phyloP scores from a whole-genome alignment of 352 stramenopile genomes.

The Phytophthora vignae region DNA sequence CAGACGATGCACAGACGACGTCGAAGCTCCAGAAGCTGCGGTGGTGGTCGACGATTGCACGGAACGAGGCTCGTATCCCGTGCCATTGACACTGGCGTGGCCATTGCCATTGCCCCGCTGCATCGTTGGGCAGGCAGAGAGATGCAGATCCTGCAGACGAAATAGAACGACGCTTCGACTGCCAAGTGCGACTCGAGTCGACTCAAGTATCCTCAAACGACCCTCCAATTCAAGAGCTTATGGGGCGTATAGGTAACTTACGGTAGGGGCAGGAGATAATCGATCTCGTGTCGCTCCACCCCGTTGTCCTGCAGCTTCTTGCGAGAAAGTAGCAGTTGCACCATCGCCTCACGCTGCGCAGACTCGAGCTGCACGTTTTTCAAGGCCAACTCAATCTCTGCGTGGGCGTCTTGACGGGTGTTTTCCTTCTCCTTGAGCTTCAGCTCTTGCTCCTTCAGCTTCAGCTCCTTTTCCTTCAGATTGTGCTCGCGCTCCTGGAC shows the following conservation, averaged over 20 bases:
- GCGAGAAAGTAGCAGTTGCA: neutral
- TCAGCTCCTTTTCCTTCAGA: neutral
- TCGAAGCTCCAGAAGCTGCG: neutral
- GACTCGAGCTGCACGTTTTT: neutral
- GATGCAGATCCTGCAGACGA: slow-evolving; percentile 11
- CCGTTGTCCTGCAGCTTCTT: neutral
- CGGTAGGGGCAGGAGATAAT: neutral
- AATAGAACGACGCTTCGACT: slow-evolving; percentile 31
- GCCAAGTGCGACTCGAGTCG: neutral
- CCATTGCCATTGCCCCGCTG: slow-evolving; percentile 9
- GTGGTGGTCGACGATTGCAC: slow-evolving; percentile 1
- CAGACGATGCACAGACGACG: slow-evolving; percentile 28
- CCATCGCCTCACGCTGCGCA: neutral
- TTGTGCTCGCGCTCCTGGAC: neutral
- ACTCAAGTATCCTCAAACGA: neutral
- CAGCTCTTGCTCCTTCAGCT: neutral
- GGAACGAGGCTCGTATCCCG: slow-evolving; percentile 36
- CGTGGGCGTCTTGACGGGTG: neutral
- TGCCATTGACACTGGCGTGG: slow-evolving; percentile 19
- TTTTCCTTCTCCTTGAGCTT: neutral
- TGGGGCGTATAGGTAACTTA: neutral
- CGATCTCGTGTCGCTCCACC: neutral
- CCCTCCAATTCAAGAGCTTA: slow-evolving; percentile 1
- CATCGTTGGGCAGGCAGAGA: slow-evolving; percentile 6
- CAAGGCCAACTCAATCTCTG: neutral